Conservation (phyloP, 2,329 filamentous ascomycete genomes). For the Orbilia oligospora region DNA sequence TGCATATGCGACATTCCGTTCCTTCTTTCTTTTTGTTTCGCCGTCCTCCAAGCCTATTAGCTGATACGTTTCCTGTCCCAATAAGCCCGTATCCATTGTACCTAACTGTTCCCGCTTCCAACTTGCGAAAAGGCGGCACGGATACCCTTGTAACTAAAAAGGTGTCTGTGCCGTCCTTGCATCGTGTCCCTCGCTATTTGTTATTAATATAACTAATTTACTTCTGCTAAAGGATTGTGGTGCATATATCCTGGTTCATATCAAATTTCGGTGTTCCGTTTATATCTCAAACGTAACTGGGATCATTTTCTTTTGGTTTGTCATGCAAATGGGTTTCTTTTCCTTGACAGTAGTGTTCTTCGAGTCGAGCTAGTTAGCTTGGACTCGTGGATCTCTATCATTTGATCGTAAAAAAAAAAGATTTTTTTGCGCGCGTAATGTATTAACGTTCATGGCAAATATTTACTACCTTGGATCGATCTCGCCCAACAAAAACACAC, state of each 20-base stretch:
- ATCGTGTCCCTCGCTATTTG: constrained; percentile 25
- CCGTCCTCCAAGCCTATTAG: neutral
- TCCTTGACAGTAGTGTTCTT: neutral
- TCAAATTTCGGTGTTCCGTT: constrained; percentile 13
- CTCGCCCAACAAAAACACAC: neutral
- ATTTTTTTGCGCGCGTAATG: no score
- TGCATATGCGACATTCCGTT: neutral
- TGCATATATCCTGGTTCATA: constrained; percentile 4
- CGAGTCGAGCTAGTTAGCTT: no score
- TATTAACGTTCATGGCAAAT: no score
- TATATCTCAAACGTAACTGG: constrained; percentile 29
- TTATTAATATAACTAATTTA: constrained; percentile 23
- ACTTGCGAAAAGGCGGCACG: constrained; percentile 11
- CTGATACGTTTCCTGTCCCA: neutral
- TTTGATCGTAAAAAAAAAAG: no score
- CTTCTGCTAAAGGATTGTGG: constrained; percentile 9
- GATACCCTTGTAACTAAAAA: constrained; percentile 30
- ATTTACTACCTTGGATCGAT: neutral
- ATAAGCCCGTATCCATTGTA: constrained; percentile 4
- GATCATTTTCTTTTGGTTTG: constrained; percentile 8
- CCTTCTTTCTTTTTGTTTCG: neutral
- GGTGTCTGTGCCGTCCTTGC: constrained; percentile 49
- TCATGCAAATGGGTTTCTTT: neutral
- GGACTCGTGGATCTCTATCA: no score
- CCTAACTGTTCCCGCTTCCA: constrained; percentile 16